Base-by-base conservation (phyloP, 495 filamentous ascomycete genomes). In the Aspergillus bertholletiae region DNA sequence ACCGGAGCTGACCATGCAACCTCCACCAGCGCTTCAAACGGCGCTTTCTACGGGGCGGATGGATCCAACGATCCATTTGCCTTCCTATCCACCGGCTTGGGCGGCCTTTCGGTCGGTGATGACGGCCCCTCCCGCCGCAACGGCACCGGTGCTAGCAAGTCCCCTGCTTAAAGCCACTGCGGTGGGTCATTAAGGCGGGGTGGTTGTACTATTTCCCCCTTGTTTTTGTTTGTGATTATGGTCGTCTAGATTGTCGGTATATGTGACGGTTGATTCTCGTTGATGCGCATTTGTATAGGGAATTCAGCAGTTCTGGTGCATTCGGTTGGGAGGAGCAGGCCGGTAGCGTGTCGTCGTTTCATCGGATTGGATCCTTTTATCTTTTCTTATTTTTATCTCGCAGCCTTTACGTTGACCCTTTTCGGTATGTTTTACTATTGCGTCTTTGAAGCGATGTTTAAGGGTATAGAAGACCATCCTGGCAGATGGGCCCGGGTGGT, bases 31-130 rank as follows among this genome's bases (percentile, higher is more conserved):
- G 72, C 70, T 46, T 73, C 78, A 13, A 84, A 84, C 57, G 81
- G 80, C 34, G 72, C 72, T 28, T 74, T 89, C 74, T 65, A 84
- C 73, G 66, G 77, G 30, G 72, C 84, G 68, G 69, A 89, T 55
- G 79, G 77, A 5, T 81, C 87, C 48, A 84, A 76, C 51, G 91
- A 95, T 59, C 91, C 92, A 12, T 96, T 97, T 64, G 88, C 90
- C 27, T 97, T 96, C 77, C 82, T 97, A 52, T 90, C 89, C 7
- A 78, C 84, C 1, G 89, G 90, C 7, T 83, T 97, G 15, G 86
- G 89, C 45, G 83, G 87, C 35, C 74, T 97, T 51, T 87, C 87
- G 11, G 88, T 96, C 66, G 85, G 85, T 59, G 89, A 92, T 60
- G 87, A 92, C 62, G 58, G 67, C 32, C 89, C 90, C 62, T 82